Evolutionary conservation across 2,329 filamentous ascomycete species (phyloP).

Genomic region (Fusarium bulbicola): DNA sequence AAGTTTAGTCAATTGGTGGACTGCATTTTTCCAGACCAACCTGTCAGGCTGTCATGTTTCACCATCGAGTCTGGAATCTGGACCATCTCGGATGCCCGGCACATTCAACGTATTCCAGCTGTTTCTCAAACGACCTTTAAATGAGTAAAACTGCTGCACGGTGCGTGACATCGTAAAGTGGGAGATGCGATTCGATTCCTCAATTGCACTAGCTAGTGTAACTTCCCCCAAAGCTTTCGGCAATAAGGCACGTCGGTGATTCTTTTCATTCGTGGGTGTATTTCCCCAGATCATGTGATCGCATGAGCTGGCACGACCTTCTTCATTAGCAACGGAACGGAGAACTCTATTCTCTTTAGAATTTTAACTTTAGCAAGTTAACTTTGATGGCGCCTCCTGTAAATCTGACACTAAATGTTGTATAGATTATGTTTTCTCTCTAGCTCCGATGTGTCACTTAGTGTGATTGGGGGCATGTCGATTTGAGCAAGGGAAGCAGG

Average conservation of each 20-base stretch:
- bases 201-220: background rate
- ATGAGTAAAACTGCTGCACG: background rate
- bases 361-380: background rate
- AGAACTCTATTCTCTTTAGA: background rate
- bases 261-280: background rate
- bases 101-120: background rate
- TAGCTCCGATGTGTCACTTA: fast-evolving
- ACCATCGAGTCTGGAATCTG: background rate
- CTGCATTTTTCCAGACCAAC: slow-evolving; percentile 2
- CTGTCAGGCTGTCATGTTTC: slow-evolving; percentile 24
- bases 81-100: slow-evolving; percentile 15
- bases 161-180: background rate
- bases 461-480: background rate
- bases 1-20: slow-evolving; percentile 15
- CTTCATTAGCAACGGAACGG: background rate
- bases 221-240: background rate
- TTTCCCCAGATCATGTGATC: background rate
- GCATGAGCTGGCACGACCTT: background rate
- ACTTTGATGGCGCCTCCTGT: background rate
- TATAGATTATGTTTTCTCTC: fast-evolving
- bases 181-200: background rate
- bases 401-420: fast-evolving
- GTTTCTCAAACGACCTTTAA: background rate
- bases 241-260: background rate
- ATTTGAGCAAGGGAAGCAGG: fast-evolving